Evolutionary conservation across 2,329 filamentous ascomycete species (phyloP).

Genomic region (Alternaria brassicicola): DNA sequence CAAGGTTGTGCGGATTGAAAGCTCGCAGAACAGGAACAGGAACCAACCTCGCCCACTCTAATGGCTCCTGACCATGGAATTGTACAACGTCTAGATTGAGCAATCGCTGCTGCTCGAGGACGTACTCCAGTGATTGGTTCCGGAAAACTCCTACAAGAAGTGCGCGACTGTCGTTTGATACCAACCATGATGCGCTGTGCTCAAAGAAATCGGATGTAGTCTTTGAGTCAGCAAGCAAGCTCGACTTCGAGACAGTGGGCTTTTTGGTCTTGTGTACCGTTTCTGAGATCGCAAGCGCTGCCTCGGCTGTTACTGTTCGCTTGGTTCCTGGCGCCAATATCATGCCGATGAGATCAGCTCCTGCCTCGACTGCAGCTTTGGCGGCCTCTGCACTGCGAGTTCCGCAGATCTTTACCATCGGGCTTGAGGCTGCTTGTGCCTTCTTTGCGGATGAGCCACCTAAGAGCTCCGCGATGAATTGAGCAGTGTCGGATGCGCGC

Average conservation of each 20-base stretch:
- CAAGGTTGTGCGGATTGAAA: constrained; percentile 78
- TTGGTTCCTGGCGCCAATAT: constrained; percentile 84
- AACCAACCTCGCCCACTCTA: constrained; percentile 89
- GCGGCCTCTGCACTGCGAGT: constrained; percentile 84
- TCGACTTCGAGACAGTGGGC: constrained; percentile 27
- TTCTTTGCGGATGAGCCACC: constrained; percentile 55
- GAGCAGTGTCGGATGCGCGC: constrained; percentile 80
- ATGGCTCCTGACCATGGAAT: constrained; percentile 86
- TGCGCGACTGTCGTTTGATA: constrained; percentile 65
- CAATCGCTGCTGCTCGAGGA: constrained; percentile 76
- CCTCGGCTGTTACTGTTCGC: constrained; percentile 78
- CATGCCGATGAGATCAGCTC: constrained; percentile 91
- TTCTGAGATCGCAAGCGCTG: constrained; percentile 79
- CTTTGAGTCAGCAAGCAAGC: constrained; percentile 32
- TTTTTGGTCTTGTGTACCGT: constrained; percentile 68
- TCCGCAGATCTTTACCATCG: constrained; percentile 92
- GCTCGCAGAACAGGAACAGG: constrained; percentile 89
- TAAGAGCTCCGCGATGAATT: constrained; percentile 85
- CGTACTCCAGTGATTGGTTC: constrained; percentile 82
- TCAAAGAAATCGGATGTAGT: constrained; percentile 74
- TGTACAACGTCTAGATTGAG: constrained; percentile 88
- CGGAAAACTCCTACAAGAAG: constrained; percentile 93
- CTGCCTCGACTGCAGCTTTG: constrained; percentile 77
- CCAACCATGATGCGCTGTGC: constrained; percentile 54
- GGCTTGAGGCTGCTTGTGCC: constrained; percentile 35